Conservation (phyloP, 371 early-diverging fungal genomes). For the Coemansia linderi region DNA sequence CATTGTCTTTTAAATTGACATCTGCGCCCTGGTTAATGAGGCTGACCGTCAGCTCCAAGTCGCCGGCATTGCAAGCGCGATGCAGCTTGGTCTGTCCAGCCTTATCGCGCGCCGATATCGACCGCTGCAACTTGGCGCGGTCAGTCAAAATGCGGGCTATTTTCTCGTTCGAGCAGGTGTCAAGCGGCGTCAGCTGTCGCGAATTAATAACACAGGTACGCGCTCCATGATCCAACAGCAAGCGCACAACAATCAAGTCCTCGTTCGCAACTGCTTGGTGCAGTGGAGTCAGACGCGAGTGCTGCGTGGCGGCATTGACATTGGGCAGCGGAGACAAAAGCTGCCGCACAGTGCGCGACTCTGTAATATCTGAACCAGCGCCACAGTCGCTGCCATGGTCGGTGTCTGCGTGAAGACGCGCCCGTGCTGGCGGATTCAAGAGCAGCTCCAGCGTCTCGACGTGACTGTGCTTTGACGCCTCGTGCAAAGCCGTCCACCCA, state of each 20-base stretch:
- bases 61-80: conserved; percentile 55
- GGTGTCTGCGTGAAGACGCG: conserved; percentile 28
- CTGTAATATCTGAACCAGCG: conserved; percentile 17
- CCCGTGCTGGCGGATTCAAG: conserved; percentile 47
- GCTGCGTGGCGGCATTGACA: conserved; percentile 34
- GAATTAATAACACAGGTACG: conserved; percentile 49
- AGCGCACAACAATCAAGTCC: conserved; percentile 51
- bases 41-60: conserved; percentile 45
- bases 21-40: conserved; percentile 72
- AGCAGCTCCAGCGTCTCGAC: conserved; percentile 59
- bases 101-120: conserved; percentile 48
- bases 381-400: conserved; percentile 17
- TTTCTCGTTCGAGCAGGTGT: conserved; percentile 44
- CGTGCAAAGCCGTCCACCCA: conserved; percentile 81
- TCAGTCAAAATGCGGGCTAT: conserved; percentile 43
- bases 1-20: conserved; percentile 70
- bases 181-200: conserved; percentile 54
- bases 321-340: conserved; percentile 40
- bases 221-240: conserved; percentile 62
- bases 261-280: conserved; percentile 58
- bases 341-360: conserved; percentile 37
- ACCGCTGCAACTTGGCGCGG: conserved; percentile 29
- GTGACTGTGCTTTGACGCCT: conserved; percentile 70
- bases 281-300: conserved; percentile 56
- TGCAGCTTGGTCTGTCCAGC: conserved; percentile 62